These are phyloP conservation scores for Xerocomus nothofagi DNA, from an alignment of 1,284 basidiomycete genomes.

Conservation along the genomic window DNA sequence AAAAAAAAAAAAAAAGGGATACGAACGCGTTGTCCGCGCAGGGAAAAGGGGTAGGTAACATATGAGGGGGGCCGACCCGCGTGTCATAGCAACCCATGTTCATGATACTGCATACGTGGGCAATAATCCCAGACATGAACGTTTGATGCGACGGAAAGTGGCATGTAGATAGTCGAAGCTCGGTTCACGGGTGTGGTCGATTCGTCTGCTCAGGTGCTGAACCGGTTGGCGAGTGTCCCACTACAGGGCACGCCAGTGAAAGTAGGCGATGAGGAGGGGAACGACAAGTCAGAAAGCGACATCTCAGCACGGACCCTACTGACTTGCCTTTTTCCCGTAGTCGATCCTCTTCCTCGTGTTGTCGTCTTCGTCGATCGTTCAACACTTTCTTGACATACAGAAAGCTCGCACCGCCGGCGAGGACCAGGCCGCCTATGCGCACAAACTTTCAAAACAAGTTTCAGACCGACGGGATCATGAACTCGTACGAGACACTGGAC, in stretches of 20 bases:
- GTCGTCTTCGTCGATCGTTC: conserved; percentile 27
- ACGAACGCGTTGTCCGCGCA: not conserved
- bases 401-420: conserved; percentile 31
- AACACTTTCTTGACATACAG: conserved; percentile 34
- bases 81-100: conserved; percentile 6
- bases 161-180: not conserved
- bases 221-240: not conserved
- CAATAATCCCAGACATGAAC: conserved; percentile 1
- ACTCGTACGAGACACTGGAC: not conserved
- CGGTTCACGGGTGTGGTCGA: conserved; percentile 10
- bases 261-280: not conserved
- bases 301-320: conserved; percentile 2
- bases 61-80: not conserved
- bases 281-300: conserved; percentile 13
- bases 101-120: conserved; percentile 3
- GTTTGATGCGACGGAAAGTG: not conserved
- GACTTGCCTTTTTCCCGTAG: conserved; percentile 1
- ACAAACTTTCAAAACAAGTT: conserved; percentile 15
- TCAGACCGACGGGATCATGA: not conserved
- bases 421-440: conserved; percentile 28
- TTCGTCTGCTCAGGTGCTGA: conserved; percentile 7
- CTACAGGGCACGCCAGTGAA: not conserved
- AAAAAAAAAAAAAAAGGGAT: conserved; percentile 2
- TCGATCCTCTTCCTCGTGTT: conserved; percentile 20
- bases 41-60: not conserved